Base-by-base conservation (phyloP, 208 protist genomes). In the Balamuthia mandrillaris region DNA sequence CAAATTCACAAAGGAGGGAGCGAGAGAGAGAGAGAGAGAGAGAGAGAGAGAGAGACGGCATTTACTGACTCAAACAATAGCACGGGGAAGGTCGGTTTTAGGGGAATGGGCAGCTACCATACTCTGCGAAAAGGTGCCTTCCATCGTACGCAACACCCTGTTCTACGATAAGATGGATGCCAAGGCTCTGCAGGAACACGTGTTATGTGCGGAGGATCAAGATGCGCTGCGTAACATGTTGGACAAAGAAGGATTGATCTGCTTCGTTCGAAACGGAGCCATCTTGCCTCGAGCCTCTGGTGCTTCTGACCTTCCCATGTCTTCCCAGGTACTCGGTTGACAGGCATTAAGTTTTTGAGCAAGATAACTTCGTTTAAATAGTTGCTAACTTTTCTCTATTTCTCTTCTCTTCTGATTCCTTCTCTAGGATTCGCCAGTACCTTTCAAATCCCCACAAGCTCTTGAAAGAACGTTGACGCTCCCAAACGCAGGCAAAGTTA, bases 251-350 rank as follows among this genome's bases (percentile, higher is more conserved):
- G n/a, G 91, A 0, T 87, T 96, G 29, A 88, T 95, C 9, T 95
- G 94, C 24, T 98, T 98, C 81, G 93, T 98, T 18, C 89, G 84
- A 5, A 92, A 98, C 88, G 96, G 96, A 0, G 86, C 95, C 27
- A 88, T 97, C 29, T 90, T 98, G 16, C 96, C 97, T 7, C 94
- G 97, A 6, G 90, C 86, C 7, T 87, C 91, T 2, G 97, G 97
- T 79, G 49, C 0, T 18, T 29, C 39, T 33, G 6, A 29, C 16
- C 60, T 68, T 33, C 42, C 60, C 21, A 37, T 44, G 16, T 63
- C 10, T 63, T 6, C 21, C 6, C 14, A 7, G 18, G n/a, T 29
- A 24, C 18, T 27, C 0, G 6, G 10, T 10, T 39, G 31, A 9
- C 33, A 27, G 10, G 6, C 56, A 35, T 18, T 6, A 29, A 24